phyloP scores from a whole-genome alignment of 345 rosid species.

The Draba incana region DNA sequence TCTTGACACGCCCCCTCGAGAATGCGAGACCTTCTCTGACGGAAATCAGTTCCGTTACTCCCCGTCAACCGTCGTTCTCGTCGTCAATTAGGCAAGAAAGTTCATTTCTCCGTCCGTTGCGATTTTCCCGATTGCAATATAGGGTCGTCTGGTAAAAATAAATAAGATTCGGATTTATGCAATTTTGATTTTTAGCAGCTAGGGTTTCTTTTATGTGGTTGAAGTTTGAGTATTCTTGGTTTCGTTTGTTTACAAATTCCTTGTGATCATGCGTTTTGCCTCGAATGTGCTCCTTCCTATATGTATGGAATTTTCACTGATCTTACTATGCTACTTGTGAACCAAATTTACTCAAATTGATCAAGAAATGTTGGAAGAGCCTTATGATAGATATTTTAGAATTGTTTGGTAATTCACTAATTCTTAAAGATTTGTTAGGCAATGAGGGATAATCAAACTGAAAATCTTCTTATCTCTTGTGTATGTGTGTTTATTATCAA shows the following conservation, averaged over 20 bases:
- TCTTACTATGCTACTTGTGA: neutral
- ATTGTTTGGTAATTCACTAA: too few relatives aligned
- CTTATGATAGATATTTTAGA: too few relatives aligned
- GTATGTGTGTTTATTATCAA: neutral
- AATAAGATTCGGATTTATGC: neutral
- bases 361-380: conserved; percentile 15
- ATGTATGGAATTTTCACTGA: too few relatives aligned
- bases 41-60: conserved; percentile 65
- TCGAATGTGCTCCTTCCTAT: conserved; percentile 66
- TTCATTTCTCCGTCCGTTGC: conserved; percentile 94
- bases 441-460: neutral
- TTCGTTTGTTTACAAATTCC: conserved; percentile 70
- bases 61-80: conserved; percentile 86
- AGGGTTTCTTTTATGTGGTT: conserved; percentile 9
- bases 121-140: conserved; percentile 92
- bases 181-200: neutral
- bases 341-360: neutral
- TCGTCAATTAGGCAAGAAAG: conserved; percentile 92
- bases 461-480: neutral
- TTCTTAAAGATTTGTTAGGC: neutral
- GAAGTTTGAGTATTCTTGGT: neutral
- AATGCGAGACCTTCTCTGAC: too few relatives aligned
- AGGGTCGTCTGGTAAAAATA: conserved; percentile 75
- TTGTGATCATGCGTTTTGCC: conserved; percentile 93
- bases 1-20: too few relatives aligned